Conservation (phyloP, 2,329 filamentous ascomycete genomes). For the Xylaria sp. region DNA sequence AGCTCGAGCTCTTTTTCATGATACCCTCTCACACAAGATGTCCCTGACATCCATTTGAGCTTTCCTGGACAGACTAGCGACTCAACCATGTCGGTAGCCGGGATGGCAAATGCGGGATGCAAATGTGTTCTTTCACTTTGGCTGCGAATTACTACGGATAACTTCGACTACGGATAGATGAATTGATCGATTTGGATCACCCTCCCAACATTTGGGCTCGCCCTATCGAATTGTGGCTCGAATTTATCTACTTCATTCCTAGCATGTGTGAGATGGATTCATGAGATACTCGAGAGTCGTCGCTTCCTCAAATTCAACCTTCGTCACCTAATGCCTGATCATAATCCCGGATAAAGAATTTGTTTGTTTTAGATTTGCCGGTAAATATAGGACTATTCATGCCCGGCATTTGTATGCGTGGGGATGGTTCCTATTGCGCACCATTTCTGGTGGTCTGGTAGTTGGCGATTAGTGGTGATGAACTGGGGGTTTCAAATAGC, state of each 20-base stretch:
- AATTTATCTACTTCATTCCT: conserved; percentile 33
- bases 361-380: conserved; percentile 47
- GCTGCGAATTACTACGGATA: conserved; percentile 30
- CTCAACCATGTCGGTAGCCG: conserved; percentile 44
- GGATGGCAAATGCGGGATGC: conserved; percentile 42
- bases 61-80: conserved; percentile 43
- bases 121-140: conserved; percentile 39
- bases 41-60: conserved; percentile 42
- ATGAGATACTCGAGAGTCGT: conserved; percentile 27
- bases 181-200: conserved; percentile 47
- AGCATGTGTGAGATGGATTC: conserved; percentile 36
- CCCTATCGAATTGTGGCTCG: conserved; percentile 25
- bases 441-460: conserved; percentile 34
- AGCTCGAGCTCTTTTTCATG: conserved; percentile 47
- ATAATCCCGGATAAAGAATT: conserved; percentile 43
- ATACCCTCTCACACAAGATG: conserved; percentile 45
- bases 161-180: conserved; percentile 45
- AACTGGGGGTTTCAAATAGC: conserved; percentile 24
- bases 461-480: conserved; percentile 30
- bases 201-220: conserved; percentile 28
- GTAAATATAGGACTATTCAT: conserved; percentile 37
- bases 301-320: conserved; percentile 33
- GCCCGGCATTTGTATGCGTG: conserved; percentile 41
- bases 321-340: conserved; percentile 39
- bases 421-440: conserved; percentile 35